These are phyloP conservation scores for Hamamelis virginiana DNA, from an alignment of 164 flowering plant genomes.

Conservation along the genomic window DNA sequence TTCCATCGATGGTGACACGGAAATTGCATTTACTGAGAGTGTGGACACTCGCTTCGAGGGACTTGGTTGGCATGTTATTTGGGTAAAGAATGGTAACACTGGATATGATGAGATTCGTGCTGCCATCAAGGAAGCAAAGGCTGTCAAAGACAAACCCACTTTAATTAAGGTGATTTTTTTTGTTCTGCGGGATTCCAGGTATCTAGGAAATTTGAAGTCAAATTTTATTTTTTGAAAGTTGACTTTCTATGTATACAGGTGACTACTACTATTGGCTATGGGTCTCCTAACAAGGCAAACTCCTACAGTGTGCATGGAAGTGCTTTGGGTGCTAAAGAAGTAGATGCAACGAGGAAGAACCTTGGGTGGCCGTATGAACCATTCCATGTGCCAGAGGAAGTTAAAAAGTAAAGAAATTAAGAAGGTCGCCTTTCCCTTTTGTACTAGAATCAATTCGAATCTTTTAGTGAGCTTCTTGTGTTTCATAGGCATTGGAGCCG, in stretches of 20 bases:
- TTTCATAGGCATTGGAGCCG: slow-evolving; percentile 69
- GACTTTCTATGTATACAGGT: slow-evolving; percentile 45
- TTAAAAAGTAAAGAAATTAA: slow-evolving; percentile 50
- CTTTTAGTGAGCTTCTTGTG: too few species aligned
- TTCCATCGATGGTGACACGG: slow-evolving; percentile 95
- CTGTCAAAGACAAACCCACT: slow-evolving; percentile 90
- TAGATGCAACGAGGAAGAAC: slow-evolving; percentile 93
- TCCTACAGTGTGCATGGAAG: slow-evolving; percentile 92
- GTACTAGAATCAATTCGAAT: too few species aligned
- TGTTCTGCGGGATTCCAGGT: too few species aligned
- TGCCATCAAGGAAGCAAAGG: slow-evolving; percentile 92
- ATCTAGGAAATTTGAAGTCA: too few species aligned
- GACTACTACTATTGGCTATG: slow-evolving; percentile 96
- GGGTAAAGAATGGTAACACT: slow-evolving; percentile 97
- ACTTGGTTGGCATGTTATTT: slow-evolving; percentile 97
- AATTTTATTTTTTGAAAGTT: too few species aligned
- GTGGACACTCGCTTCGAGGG: slow-evolving; percentile 89
- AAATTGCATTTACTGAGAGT: slow-evolving; percentile 90
- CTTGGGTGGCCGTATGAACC: slow-evolving; percentile 94
- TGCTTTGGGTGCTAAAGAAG: slow-evolving; percentile 95
- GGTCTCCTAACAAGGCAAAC: slow-evolving; percentile 97
- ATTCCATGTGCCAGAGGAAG: slow-evolving; percentile 96
- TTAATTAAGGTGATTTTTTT: slow-evolving; percentile 69
- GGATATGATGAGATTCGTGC: slow-evolving; percentile 97
- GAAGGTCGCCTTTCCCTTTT: too few species aligned